phyloP scores from a whole-genome alignment of 352 stramenopile species.

The Globisporangium sylvaticum region DNA sequence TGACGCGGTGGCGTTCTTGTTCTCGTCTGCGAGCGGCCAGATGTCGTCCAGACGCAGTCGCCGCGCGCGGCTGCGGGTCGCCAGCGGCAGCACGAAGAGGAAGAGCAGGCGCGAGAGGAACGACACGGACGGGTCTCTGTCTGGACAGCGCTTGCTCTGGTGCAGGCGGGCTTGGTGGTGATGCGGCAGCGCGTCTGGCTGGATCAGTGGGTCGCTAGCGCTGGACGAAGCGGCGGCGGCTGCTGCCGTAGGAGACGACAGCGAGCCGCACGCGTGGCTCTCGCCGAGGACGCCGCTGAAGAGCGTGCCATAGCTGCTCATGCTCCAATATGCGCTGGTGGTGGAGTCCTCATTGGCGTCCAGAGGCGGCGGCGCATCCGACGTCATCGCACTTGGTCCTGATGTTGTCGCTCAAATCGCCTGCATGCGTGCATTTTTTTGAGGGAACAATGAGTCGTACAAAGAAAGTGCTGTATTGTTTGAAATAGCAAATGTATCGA shows the following conservation, averaged over 20 bases:
- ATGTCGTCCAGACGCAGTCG: conserved; percentile 26
- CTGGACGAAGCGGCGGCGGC: neutral
- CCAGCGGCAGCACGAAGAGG: conserved; percentile 30
- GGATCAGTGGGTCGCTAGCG: neutral
- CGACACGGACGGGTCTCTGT: conserved; percentile 16
- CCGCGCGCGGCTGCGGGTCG: conserved; percentile 20
- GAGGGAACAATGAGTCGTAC: too few species aligned
- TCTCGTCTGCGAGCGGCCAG: conserved; percentile 29
- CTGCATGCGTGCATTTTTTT: too few species aligned
- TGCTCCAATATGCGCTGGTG: neutral
- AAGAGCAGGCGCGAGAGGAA: conserved; percentile 32
- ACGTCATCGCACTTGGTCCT: neutral
- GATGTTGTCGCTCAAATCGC: neutral
- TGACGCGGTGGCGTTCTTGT: conserved; percentile 21
- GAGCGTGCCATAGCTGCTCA: conserved; percentile 11
- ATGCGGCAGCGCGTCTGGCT: neutral
- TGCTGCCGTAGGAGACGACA: neutral
- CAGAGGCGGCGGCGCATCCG: neutral
- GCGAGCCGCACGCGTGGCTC: neutral
- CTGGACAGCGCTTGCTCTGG: neutral
- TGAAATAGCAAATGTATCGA: too few species aligned
- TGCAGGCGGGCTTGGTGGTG: neutral
- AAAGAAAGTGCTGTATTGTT: too few species aligned
- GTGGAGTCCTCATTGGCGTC: neutral
- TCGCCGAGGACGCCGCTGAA: too few species aligned